A percentile compares a stretch with the other conserved stretches of the same genome.
Conservation (phyloP, 208 protist species). For the Sergeia podlipaevii region DNA sequence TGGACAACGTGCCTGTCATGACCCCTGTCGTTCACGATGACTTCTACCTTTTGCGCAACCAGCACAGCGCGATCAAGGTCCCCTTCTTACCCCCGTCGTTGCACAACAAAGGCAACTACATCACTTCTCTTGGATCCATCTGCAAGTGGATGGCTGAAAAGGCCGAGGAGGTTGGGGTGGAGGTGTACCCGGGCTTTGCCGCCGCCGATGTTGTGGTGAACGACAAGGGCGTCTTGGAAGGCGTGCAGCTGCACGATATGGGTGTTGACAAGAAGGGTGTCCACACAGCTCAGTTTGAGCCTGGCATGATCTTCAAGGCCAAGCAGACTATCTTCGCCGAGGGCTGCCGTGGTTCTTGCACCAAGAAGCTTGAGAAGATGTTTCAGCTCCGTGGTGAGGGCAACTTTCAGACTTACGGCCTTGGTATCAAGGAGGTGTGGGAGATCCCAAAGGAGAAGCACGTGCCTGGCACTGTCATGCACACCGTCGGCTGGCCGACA, state of each 20-base stretch:
- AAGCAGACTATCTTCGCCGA: conserved; percentile 97
- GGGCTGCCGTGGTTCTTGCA: conserved; percentile 95
- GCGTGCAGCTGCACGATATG: conserved; percentile 79
- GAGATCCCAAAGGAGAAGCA: conserved; percentile 89
- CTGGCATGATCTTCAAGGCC: conserved; percentile 95
- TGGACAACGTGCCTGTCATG: conserved; percentile 57
- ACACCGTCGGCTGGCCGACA: conserved; percentile 96
- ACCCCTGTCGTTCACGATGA: conserved; percentile 90
- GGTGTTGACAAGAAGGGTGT: conserved; percentile 91
- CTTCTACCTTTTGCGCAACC: conserved; percentile 85
- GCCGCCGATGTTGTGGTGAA: conserved; percentile 81
- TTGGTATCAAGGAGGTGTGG: conserved; percentile 98
- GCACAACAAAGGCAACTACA: conserved; percentile 96
- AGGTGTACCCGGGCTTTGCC: conserved; percentile 96
- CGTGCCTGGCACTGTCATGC: conserved; percentile 86
- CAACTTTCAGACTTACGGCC: conserved; percentile 94
- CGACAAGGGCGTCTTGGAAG: conserved; percentile 38
- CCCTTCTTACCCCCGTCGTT: conserved; percentile 77
- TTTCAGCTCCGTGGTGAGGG: conserved; percentile 80
- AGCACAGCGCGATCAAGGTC: conserved; percentile 26
- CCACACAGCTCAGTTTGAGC: conserved; percentile 91
- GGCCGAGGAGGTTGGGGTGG: conserved; percentile 96
- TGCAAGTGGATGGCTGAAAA: conserved; percentile 93
- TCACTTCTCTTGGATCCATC: conserved; percentile 92
- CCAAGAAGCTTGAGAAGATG: conserved; percentile 89